phyloP scores from a whole-genome alignment of 495 filamentous ascomycete genomes.

The Evansstolkia leycettana region DNA sequence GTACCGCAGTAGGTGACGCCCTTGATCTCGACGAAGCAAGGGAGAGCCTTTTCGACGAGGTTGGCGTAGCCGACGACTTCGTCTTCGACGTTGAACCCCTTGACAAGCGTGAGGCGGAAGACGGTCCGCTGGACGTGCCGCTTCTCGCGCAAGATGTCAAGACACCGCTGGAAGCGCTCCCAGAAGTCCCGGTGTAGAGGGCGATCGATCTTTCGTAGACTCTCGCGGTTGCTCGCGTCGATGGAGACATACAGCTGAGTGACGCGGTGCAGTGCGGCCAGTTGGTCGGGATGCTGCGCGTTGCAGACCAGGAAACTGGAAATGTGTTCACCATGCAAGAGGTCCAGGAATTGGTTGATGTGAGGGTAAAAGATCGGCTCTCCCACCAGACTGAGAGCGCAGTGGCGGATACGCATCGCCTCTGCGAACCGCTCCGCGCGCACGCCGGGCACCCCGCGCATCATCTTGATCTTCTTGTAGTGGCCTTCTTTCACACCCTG shows the following conservation, averaged over 20 bases:
- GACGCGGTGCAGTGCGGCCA: constrained; percentile 66
- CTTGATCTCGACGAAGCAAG: constrained; percentile 89
- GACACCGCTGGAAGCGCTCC: constrained; percentile 83
- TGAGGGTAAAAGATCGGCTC: constrained; percentile 97
- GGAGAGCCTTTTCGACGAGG: constrained; percentile 70
- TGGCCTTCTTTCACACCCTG: constrained; percentile 80
- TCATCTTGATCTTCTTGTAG: constrained; percentile 94
- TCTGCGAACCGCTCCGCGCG: constrained; percentile 84
- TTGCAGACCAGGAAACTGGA: constrained; percentile 95
- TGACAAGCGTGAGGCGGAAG: constrained; percentile 89
- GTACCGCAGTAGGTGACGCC: constrained; percentile 96
- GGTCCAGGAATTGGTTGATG: constrained; percentile 77
- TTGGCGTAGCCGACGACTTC: constrained; percentile 85
- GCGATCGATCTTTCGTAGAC: constrained; percentile 73
- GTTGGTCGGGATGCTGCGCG: constrained; percentile 90
- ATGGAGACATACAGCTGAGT: constrained; percentile 95
- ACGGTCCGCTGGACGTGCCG: constrained; percentile 79
- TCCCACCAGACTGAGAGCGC: constrained; percentile 79
- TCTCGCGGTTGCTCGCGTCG: constrained; percentile 85
- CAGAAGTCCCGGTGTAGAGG: constrained; percentile 94
- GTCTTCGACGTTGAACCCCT: constrained; percentile 92
- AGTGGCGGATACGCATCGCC: constrained; percentile 86
- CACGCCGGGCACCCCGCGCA: constrained; percentile 86
- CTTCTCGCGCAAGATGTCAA: constrained; percentile 78
- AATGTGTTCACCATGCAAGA: constrained; percentile 77